Conservation (phyloP, 441 rosid species). For the Rhodomyrtus psidioides region DNA sequence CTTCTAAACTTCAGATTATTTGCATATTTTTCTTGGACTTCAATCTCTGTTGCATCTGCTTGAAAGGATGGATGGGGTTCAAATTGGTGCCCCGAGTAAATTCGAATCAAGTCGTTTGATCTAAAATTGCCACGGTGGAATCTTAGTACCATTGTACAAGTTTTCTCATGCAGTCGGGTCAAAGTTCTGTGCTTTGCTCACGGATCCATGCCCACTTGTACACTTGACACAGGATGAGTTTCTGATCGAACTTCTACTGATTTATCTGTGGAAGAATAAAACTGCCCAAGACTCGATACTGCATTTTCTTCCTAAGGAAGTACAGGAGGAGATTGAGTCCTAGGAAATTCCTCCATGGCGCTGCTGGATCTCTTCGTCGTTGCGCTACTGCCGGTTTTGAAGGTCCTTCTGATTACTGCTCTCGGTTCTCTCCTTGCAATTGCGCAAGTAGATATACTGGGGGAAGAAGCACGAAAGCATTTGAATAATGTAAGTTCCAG, state of each 20-base stretch:
- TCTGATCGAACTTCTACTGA: background rate
- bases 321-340: background rate
- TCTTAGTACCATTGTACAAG: background rate
- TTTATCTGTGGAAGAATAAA: background rate
- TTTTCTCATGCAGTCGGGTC: background rate
- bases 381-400: background rate
- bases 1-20: background rate
- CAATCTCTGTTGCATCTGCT: background rate
- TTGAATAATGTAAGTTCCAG: constrained; percentile 29
- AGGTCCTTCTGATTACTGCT: constrained; percentile 9
- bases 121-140: background rate
- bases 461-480: constrained; percentile 34
- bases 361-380: background rate
- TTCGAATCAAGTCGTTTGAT: background rate
- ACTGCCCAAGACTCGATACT: background rate
- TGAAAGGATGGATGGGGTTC: background rate
- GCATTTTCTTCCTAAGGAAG: background rate
- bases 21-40: background rate
- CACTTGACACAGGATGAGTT: background rate
- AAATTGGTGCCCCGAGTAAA: background rate
- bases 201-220: background rate
- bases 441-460: constrained; percentile 19
- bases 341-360: background rate
- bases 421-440: constrained; percentile 3
- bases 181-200: background rate